Conservation (phyloP, 345 rosid genomes). For the Hirschfeldia incana region DNA sequence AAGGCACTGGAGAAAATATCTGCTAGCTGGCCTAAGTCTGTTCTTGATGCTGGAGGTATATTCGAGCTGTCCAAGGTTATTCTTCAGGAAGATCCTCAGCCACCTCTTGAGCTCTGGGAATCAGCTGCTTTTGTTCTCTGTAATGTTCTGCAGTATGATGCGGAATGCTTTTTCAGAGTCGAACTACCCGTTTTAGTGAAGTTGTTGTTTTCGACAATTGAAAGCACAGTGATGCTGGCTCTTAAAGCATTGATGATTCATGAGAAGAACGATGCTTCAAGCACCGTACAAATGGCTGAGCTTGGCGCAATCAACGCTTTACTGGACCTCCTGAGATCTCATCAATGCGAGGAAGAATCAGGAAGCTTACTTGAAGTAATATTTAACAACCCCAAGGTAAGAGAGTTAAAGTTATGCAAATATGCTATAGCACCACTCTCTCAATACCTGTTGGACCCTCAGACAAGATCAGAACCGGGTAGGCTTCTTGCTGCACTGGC, state of each 20-base stretch:
- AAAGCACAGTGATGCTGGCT: slow-evolving; percentile 64
- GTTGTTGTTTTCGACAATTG: slow-evolving; percentile 70
- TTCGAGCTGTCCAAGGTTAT: slow-evolving; percentile 82
- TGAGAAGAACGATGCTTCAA: slow-evolving; percentile 68
- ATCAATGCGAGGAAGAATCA: slow-evolving; percentile 85
- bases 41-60: slow-evolving; percentile 84
- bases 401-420: slow-evolving; percentile 80
- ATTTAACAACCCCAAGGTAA: slow-evolving; percentile 74
- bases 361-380: slow-evolving; percentile 86
- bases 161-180: slow-evolving; percentile 68
- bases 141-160: slow-evolving; percentile 55
- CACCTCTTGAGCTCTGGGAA: slow-evolving; percentile 79
- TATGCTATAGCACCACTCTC: slow-evolving; percentile 83
- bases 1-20: slow-evolving; percentile 79
- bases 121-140: slow-evolving; percentile 79
- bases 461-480: slow-evolving; percentile 75
- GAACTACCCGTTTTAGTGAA: slow-evolving; percentile 77
- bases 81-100: slow-evolving; percentile 86
- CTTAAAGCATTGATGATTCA: slow-evolving; percentile 69
- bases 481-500: slow-evolving; percentile 84
- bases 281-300: slow-evolving; percentile 77
- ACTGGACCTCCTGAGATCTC: slow-evolving; percentile 71
- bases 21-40: slow-evolving; percentile 83
- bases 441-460: slow-evolving; percentile 89
- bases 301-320: slow-evolving; percentile 76